Evolutionary conservation across 495 filamentous ascomycete species (phyloP), one percentile per base, ranked within the genome.

Genomic region (Penicillium canescens): DNA sequence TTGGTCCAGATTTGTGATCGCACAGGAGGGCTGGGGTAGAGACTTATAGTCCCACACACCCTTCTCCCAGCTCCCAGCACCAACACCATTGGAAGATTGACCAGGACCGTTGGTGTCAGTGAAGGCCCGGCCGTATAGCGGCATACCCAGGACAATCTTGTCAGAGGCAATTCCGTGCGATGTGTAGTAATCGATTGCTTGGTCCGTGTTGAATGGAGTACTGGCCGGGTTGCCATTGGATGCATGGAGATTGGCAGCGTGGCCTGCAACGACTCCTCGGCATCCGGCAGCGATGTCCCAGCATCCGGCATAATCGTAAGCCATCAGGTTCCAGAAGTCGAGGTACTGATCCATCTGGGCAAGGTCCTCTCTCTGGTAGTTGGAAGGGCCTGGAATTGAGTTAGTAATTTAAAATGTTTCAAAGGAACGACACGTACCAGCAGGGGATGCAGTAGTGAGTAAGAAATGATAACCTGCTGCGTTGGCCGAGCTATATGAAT

Each of bases 61-160:
- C n/a, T n/a, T n/a, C n/a, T n/a, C n/a, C n/a, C n/a, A n/a, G n/a
- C n/a, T n/a, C n/a, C n/a, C n/a, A n/a, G n/a, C n/a, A n/a, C n/a
- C n/a, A n/a, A n/a, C n/a, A n/a, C n/a, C n/a, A n/a, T n/a, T n/a
- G n/a, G n/a, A n/a, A n/a, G n/a, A n/a, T n/a, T n/a, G n/a, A n/a
- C n/a, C n/a, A n/a, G n/a, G n/a, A n/a, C n/a, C n/a, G n/a, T n/a
- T n/a, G n/a, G n/a, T n/a, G n/a, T n/a, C n/a, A n/a, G n/a, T n/a
- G n/a, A n/a, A n/a, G n/a, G 64, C 83, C 7, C 91, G 86, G 0
- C 92, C 92, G 62, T 96, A 96, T 0, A 97, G 73, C 0, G 92
- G 92, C 75, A 96, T 82, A 24, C 92, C 91, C 26, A 96, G 70
- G 7, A 92, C 79, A 34, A 97, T 84, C 68, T 95, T 96, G 39